A percentile compares a stretch with the other conserved stretches of the same genome.
phyloP scores from a whole-genome alignment of 768 basidiomycete genomes.

The Xanthoconium stramineum region DNA sequence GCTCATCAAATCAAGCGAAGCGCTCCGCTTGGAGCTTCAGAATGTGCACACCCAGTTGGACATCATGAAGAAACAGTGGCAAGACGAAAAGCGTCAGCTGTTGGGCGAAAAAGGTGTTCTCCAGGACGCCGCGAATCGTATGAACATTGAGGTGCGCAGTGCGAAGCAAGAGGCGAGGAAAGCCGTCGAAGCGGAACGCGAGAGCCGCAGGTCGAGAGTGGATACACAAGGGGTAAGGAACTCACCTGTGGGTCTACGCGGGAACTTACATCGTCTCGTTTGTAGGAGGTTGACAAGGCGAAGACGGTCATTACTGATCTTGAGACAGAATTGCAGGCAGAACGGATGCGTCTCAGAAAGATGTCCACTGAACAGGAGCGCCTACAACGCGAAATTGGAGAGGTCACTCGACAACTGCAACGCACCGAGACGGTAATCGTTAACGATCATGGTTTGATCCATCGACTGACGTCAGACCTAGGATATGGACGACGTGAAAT shows the following conservation, averaged over 20 bases:
- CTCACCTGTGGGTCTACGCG: not conserved
- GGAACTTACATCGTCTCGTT: not conserved
- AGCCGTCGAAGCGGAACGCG: slow-evolving; percentile 50
- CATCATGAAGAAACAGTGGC: slow-evolving; percentile 66
- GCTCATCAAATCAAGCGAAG: slow-evolving; percentile 64
- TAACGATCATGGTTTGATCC: not conserved
- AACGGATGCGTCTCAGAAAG: slow-evolving; percentile 61
- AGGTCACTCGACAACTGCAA: slow-evolving; percentile 59
- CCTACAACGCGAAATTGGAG: slow-evolving; percentile 62
- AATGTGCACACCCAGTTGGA: slow-evolving; percentile 62
- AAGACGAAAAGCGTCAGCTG: slow-evolving; percentile 58
- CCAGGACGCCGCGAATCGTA: slow-evolving; percentile 64
- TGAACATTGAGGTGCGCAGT: slow-evolving; percentile 57
- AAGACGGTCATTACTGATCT: slow-evolving; percentile 63
- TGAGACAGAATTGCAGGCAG: slow-evolving; percentile 66
- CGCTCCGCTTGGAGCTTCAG: slow-evolving; percentile 55
- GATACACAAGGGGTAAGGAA: slow-evolving; percentile 53
- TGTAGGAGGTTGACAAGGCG: slow-evolving; percentile 69
- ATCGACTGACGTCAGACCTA: slow-evolving; percentile 27
- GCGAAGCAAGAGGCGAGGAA: slow-evolving; percentile 57
- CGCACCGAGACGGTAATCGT: slow-evolving; percentile 66
- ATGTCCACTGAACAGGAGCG: slow-evolving; percentile 62
- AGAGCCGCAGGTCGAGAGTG: slow-evolving; percentile 44
- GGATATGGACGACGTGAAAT: slow-evolving; percentile 79
- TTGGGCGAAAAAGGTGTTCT: slow-evolving; percentile 70